Percentiles rank a stretch among this genome's conserved stretches.
Evolutionary conservation across 768 basidiomycete species (phyloP).

Genomic region (Tricholoma bakamatsutake): DNA sequence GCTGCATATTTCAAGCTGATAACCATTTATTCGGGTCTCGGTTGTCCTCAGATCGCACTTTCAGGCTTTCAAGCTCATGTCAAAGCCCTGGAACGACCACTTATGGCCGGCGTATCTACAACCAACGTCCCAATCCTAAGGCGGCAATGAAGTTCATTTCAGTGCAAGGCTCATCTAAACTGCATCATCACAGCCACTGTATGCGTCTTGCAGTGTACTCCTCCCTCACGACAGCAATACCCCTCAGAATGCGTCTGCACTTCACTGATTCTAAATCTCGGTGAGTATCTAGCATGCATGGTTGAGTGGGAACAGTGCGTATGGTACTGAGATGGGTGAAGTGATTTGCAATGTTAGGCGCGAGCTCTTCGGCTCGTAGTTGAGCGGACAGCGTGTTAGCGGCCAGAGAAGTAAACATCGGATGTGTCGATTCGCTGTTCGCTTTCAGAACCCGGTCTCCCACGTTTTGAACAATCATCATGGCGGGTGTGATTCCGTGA

Average conservation of each 20-base stretch:
- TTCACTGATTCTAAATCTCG: background rate
- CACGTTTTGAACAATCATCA: constrained; percentile 30
- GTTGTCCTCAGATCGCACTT: background rate
- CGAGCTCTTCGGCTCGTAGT: background rate
- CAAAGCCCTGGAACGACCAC: background rate
- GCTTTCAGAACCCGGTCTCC: constrained; percentile 1
- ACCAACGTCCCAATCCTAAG: background rate
- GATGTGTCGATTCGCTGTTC: constrained; percentile 2
- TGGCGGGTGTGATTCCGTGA: constrained; percentile 29
- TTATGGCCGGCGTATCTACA: background rate
- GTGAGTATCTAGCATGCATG: background rate
- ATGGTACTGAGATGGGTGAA: background rate
- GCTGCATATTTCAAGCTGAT: too few species aligned
- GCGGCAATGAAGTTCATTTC: background rate
- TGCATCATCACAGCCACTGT: too few species aligned
- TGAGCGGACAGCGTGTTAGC: background rate
- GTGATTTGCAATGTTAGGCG: background rate
- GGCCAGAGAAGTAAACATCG: background rate
- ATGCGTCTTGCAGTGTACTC: too few species aligned
- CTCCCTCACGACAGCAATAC: too few species aligned
- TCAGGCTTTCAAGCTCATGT: background rate
- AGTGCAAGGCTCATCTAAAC: too few species aligned
- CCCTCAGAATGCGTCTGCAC: too few species aligned
- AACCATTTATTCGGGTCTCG: background rate
- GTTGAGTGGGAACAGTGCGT: background rate